Evolutionary conservation across 768 basidiomycete genomes (phyloP).

Genomic region (Obba rivulosa): DNA sequence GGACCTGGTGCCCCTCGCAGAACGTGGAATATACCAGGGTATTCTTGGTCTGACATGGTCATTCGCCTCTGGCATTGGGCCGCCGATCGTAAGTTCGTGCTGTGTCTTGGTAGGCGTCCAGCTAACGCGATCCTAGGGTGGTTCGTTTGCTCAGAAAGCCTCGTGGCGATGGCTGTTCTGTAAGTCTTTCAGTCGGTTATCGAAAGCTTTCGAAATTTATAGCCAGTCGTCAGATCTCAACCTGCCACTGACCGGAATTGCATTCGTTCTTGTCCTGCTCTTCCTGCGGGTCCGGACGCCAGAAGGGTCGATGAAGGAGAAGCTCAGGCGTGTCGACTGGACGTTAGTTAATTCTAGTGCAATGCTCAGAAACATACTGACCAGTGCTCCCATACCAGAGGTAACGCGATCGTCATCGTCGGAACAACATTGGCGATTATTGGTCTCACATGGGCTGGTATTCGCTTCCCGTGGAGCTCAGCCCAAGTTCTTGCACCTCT

Average conservation of each 20-base stretch:
- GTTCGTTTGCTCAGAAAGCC: conserved; percentile 16
- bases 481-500: conserved; percentile 35
- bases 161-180: conserved; percentile 29
- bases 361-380: conserved; percentile 8
- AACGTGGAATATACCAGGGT: conserved; percentile 30
- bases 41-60: conserved; percentile 19
- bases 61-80: conserved; percentile 7
- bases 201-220: background rate
- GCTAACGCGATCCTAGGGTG: conserved; percentile 7
- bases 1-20: conserved; percentile 33
- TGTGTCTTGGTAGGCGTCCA: background rate
- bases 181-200: conserved; percentile 3
- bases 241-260: conserved; percentile 20
- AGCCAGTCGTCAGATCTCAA: conserved; percentile 26
- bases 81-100: conserved; percentile 5
- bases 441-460: conserved; percentile 39
- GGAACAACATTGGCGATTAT: conserved; percentile 27
- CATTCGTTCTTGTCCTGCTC: conserved; percentile 9
- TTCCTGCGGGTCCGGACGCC: conserved; percentile 21
- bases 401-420: conserved; percentile 29
- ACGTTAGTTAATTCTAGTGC: conserved; percentile 24
- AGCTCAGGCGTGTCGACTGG: conserved; percentile 31
- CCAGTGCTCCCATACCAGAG: conserved; percentile 21
- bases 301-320: conserved; percentile 20
- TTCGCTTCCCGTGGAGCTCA: conserved; percentile 33